These are phyloP conservation scores for Corniculantispora saksenae DNA, from an alignment of 2,329 filamentous ascomycete genomes.

Conservation along the genomic window DNA sequence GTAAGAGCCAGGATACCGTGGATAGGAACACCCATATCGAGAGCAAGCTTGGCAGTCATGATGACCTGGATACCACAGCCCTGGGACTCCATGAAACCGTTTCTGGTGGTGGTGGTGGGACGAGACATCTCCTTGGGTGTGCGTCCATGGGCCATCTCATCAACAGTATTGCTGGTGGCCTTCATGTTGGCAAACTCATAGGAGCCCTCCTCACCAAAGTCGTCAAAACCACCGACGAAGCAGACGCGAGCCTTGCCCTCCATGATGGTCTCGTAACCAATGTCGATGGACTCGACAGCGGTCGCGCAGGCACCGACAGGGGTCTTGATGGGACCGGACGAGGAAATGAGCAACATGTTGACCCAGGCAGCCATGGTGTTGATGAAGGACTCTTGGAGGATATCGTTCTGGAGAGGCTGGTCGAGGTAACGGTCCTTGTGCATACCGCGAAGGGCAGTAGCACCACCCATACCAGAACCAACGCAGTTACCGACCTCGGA, in stretches of 20 bases:
- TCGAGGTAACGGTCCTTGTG: slow-evolving; percentile 97
- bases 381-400: slow-evolving; percentile 99
- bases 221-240: slow-evolving; percentile 97
- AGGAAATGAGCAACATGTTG: slow-evolving; percentile 97
- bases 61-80: slow-evolving; percentile 97
- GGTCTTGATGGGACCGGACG: slow-evolving; percentile 97
- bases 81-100: slow-evolving; percentile 99
- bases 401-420: slow-evolving; percentile 97
- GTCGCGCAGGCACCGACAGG: slow-evolving; percentile 97
- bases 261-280: slow-evolving; percentile 97
- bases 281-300: slow-evolving; percentile 94
- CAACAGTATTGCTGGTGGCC: slow-evolving; percentile 95
- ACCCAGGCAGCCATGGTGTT: slow-evolving; percentile 99
- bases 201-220: slow-evolving; percentile 98
- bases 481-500: slow-evolving; percentile 98
- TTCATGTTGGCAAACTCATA: slow-evolving; percentile 99
- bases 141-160: slow-evolving; percentile 92
- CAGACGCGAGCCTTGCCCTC: slow-evolving; percentile 97
- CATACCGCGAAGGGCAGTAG: slow-evolving; percentile 90
- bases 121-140: slow-evolving; percentile 98
- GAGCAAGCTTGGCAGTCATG: slow-evolving; percentile 92
- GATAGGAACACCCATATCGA: slow-evolving; percentile 98
- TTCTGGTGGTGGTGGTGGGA: slow-evolving; percentile 92
- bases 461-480: slow-evolving; percentile 97
- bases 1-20: slow-evolving; percentile 93